Percentiles rank a stretch among this genome's conserved stretches.
phyloP scores from a whole-genome alignment of 495 filamentous ascomycete genomes.

The Cudoniella acicularis region DNA sequence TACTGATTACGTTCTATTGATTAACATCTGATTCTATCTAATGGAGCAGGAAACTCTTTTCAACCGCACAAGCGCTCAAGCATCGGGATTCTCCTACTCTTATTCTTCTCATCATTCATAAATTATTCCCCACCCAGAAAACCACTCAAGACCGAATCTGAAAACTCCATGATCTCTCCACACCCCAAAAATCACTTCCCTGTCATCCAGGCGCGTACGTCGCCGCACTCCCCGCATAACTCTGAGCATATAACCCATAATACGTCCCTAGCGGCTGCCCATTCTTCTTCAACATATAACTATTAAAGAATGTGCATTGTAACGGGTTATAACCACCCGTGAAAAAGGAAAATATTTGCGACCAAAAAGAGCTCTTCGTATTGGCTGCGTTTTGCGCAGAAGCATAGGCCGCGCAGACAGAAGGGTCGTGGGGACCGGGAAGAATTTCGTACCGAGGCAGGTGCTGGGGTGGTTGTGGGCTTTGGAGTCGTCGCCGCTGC shows the following conservation, averaged over 20 bases:
- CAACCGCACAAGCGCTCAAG: too few relatives aligned
- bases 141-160: neutral
- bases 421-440: slow-evolving; percentile 37
- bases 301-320: slow-evolving; percentile 45
- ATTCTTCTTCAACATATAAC: slow-evolving; percentile 42
- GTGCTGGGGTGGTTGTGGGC: slow-evolving; percentile 24
- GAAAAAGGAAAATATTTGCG: neutral
- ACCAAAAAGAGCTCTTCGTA: neutral
- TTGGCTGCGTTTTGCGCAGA: slow-evolving; percentile 32
- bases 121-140: neutral
- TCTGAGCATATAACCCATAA: slow-evolving; percentile 26
- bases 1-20: too few relatives aligned
- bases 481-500: slow-evolving; percentile 36
- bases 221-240: slow-evolving; percentile 21
- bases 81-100: neutral
- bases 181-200: neutral
- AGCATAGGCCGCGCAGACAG: slow-evolving; percentile 38
- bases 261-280: slow-evolving; percentile 25
- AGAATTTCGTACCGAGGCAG: slow-evolving; percentile 41
- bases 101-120: neutral
- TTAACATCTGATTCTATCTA: too few relatives aligned
- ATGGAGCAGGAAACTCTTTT: too few relatives aligned
- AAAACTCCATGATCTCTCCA: slow-evolving; percentile 10
- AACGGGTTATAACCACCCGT: slow-evolving; percentile 29
- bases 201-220: slow-evolving; percentile 19